Evolutionary conservation across 1,284 basidiomycete species (phyloP), one percentile per base, ranked within the genome.

Genomic region (Ustilago lituana): DNA sequence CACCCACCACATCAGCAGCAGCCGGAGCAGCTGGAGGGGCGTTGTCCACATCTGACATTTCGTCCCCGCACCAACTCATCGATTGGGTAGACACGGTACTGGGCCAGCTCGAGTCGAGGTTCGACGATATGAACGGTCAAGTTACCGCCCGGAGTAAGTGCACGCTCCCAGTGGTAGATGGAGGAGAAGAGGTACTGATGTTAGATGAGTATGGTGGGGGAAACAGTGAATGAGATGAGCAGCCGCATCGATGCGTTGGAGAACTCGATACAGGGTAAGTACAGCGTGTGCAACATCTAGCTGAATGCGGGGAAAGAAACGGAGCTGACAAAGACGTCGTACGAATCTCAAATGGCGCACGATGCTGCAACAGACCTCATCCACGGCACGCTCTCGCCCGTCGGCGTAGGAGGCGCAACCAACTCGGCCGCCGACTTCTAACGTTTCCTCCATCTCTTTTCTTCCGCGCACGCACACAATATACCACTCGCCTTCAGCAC

Each of bases 51-150:
- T 37, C 60, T 22, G 70, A 76, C 32, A 74, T 78, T 20, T 73
- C 75, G 1, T 66, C 69, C 1, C 74, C 79, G 20, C 77, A 80
- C 43, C 78, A 80, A 48, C 59, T 81, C n/a, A 69, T 74, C 33
- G 78, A 81, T 33, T 81, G 79, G 79, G 78, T 81, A 15, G 79
- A 81, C 24, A 71, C 65, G 14, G 65, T 80, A 5, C 52, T 80
- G 5, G 45, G 63, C 24, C 69, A 77, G 38, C 66, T 81, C 23
- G 78, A 80, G 50, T 53, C 53, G n/a, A 48, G 76, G 10, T 76
- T 80, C 32, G 72, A 74, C 11, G 73, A 71, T 36, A 74, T 77
- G 61, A 74, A 71, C 36, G 61, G 60, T 17, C 77, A 80, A 35
- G 75, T 81, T 12, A 69, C 65, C 27, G 43, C 57, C 2, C 48